A percentile compares a stretch with the other conserved stretches of the same genome.
phyloP scores from a whole-genome alignment of 139 green algal species.

The Ulvella scutata region DNA sequence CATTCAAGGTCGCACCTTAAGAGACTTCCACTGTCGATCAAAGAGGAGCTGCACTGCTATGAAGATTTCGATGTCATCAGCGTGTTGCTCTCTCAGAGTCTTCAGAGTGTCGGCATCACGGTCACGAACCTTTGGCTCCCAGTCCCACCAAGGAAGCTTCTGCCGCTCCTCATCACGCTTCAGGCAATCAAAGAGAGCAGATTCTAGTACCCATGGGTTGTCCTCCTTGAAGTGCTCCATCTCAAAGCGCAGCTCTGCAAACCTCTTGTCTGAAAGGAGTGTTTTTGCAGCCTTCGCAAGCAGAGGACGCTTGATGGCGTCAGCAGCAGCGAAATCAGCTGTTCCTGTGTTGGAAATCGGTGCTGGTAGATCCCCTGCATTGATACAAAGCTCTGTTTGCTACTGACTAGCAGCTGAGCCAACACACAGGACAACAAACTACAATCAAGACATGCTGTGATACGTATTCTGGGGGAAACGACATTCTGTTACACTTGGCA shows the following conservation, averaged over 20 bases:
- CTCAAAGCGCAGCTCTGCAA: constrained; percentile 20
- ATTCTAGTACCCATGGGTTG: constrained; percentile 81
- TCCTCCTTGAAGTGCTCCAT: constrained; percentile 30
- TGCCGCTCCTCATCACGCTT: constrained; percentile 23
- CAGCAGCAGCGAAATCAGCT: not conserved
- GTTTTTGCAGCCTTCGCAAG: not conserved
- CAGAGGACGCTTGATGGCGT: not conserved
- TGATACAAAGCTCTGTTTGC: too few relatives aligned
- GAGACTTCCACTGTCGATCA: constrained; percentile 74
- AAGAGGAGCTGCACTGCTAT: constrained; percentile 90
- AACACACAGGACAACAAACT: not conserved
- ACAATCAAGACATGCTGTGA: not conserved
- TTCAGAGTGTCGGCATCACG: constrained; percentile 16
- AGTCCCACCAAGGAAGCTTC: constrained; percentile 81
- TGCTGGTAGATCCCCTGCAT: not conserved
- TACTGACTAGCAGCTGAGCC: too few relatives aligned
- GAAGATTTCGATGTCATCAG: constrained; percentile 66
- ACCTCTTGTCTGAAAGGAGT: constrained; percentile 3
- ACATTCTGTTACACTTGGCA: too few relatives aligned
- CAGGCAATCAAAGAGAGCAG: constrained; percentile 68
- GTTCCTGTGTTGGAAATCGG: not conserved
- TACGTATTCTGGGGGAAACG: too few relatives aligned
- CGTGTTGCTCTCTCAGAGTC: constrained; percentile 27
- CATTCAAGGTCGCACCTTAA: constrained; percentile 53
- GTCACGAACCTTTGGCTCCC: constrained; percentile 50